These are phyloP conservation scores for Yarrowia sp. DNA, from an alignment of 805 yeast species.

Conservation along the genomic window DNA sequence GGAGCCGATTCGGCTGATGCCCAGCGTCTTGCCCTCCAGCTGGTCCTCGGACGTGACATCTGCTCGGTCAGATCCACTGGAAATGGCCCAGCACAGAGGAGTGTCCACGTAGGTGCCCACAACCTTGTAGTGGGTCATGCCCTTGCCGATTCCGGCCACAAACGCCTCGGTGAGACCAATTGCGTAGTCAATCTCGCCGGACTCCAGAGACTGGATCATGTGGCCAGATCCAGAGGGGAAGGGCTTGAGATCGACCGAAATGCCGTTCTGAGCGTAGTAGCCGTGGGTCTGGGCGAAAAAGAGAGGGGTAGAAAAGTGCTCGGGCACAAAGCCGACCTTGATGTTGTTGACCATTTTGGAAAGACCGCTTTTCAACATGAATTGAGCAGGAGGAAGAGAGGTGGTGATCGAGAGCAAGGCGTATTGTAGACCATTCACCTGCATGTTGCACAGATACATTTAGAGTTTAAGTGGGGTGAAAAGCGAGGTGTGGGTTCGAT, in stretches of 20 bases:
- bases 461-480: not conserved
- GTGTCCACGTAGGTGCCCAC: constrained; percentile 85
- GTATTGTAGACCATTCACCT: too few species aligned
- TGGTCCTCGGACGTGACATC: constrained; percentile 62
- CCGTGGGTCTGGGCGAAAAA: constrained; percentile 71
- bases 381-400: not conserved
- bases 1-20: constrained; percentile 86
- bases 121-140: constrained; percentile 66
- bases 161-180: constrained; percentile 93
- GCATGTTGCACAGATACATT: not conserved
- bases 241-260: constrained; percentile 66
- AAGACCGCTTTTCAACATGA: constrained; percentile 18
- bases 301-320: constrained; percentile 89
- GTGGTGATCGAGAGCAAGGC: not conserved
- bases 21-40: constrained; percentile 68
- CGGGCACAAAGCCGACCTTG: constrained; percentile 83
- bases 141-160: constrained; percentile 80
- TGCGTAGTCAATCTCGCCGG: constrained; percentile 59
- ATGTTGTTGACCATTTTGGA: constrained; percentile 25
- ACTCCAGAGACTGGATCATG: constrained; percentile 68
- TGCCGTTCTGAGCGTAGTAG: constrained; percentile 57
- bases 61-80: constrained; percentile 70
- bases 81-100: constrained; percentile 89
- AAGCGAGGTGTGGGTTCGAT: not conserved
- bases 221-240: constrained; percentile 91